phyloP scores from a whole-genome alignment of 2,329 filamentous ascomycete genomes.

The Ceratocystis papillata region DNA sequence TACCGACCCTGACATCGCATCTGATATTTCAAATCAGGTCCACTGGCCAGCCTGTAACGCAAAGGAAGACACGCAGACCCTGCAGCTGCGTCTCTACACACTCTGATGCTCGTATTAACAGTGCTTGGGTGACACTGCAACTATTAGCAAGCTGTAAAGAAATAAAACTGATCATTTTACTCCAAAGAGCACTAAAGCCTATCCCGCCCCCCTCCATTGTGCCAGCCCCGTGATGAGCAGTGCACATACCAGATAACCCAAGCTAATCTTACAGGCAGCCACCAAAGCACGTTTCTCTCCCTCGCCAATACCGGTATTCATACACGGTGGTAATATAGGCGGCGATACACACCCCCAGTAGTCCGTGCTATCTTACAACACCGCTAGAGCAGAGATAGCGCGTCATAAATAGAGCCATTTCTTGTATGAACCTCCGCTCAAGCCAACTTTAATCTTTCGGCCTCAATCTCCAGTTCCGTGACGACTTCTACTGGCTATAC shows the following conservation, averaged over 20 bases:
- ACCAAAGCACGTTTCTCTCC: background rate
- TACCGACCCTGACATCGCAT: no score
- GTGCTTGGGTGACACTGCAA: background rate
- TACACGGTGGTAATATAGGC: background rate
- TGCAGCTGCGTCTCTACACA: background rate
- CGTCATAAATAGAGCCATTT: background rate
- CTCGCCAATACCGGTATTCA: background rate
- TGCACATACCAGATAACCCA: background rate
- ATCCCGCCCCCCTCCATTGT: background rate
- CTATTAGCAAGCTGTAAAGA: background rate
- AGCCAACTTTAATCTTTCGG: background rate
- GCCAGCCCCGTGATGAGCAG: background rate
- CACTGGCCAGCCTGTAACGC: background rate
- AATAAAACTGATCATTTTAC: background rate
- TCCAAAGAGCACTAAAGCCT: background rate
- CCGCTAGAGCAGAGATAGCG: background rate
- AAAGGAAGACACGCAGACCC: background rate
- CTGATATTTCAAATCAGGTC: background rate
- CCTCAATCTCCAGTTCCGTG: background rate
- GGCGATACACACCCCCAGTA: background rate
- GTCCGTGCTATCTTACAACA: background rate
- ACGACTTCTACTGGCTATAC: background rate
- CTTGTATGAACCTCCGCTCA: background rate
- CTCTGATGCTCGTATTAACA: background rate
- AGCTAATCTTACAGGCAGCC: slow-evolving; percentile 4